Percentiles rank a stretch among this genome's conserved stretches.
These are phyloP conservation scores for Pyrenophora tritici-repentis DNA, from an alignment of 2,329 filamentous ascomycete species.

Conservation along the genomic window DNA sequence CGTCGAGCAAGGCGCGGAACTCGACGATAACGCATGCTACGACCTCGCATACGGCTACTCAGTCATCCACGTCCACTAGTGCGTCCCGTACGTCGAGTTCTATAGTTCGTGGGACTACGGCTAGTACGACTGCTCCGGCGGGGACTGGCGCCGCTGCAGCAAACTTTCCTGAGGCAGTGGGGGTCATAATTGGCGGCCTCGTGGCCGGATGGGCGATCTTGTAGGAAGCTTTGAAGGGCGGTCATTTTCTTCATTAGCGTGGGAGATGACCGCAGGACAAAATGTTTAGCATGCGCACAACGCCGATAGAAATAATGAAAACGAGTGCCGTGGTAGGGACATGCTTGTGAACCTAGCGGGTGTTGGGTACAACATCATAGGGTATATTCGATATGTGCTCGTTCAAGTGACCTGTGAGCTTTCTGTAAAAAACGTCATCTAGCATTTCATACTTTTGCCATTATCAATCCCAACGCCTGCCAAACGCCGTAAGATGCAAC, in stretches of 20 bases:
- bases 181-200: constrained; percentile 27
- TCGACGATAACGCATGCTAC: constrained; percentile 5
- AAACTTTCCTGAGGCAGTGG: constrained; percentile 22
- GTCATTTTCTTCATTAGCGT: background rate
- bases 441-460: constrained; percentile 25
- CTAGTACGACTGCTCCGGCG: constrained; percentile 17
- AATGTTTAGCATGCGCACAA: background rate
- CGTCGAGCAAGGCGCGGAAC: background rate
- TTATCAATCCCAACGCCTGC: constrained; percentile 24
- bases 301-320: background rate
- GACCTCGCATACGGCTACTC: background rate
- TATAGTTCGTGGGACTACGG: constrained; percentile 9
- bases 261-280: background rate
- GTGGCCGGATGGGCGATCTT: constrained; percentile 28
- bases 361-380: constrained; percentile 20
- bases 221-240: constrained; percentile 1
- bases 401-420: constrained; percentile 9
- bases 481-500: constrained; percentile 35
- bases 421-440: constrained; percentile 13
- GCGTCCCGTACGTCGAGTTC: constrained; percentile 13
- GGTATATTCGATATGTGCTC: constrained; percentile 35
- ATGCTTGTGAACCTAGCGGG: no score
- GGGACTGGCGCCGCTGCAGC: constrained; percentile 24
- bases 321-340: background rate
- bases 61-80: constrained; percentile 6